Conservation (phyloP, 2,329 filamentous ascomycete species). For the Pestalotiopsis sp. region DNA sequence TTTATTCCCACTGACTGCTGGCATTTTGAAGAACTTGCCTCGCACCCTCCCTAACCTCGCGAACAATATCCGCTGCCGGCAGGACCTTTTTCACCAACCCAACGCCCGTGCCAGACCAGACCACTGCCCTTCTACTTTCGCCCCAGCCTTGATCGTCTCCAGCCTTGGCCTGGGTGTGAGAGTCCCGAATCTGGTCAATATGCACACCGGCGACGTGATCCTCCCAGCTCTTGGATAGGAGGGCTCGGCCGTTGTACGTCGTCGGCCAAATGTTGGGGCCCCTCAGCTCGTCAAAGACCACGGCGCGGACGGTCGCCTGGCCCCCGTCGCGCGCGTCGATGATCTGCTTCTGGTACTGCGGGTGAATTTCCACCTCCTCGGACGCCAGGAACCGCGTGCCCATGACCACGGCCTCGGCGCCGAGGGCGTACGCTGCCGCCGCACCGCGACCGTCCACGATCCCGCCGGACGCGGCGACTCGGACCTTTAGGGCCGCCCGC, state of each 20-base stretch:
- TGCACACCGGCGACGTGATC: not conserved
- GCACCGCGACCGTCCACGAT: constrained; percentile 53
- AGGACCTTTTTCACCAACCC: not conserved
- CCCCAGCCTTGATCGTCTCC: constrained; percentile 1
- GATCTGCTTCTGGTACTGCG: constrained; percentile 30
- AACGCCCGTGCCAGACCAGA: constrained; percentile 2
- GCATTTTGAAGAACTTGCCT: not conserved
- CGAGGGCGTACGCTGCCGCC: constrained; percentile 50
- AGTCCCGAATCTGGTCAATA: not conserved
- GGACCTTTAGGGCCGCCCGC: constrained; percentile 21
- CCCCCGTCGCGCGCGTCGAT: constrained; percentile 33
- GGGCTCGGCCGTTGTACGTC: not conserved
- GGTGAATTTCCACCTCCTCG: constrained; percentile 32
- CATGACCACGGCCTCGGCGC: constrained; percentile 57
- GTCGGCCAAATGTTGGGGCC: not conserved
- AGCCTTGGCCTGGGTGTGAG: not conserved
- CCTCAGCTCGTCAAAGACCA: not conserved
- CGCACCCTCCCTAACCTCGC: not conserved
- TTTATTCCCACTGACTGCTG: not conserved
- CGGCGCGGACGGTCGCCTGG: not conserved
- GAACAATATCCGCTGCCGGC: not conserved
- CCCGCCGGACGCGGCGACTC: constrained; percentile 50
- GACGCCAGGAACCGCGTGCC: constrained; percentile 53
- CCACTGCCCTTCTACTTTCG: not conserved
- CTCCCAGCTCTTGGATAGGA: not conserved